phyloP scores from a whole-genome alignment of 768 basidiomycete genomes.

The Suillus plorans region DNA sequence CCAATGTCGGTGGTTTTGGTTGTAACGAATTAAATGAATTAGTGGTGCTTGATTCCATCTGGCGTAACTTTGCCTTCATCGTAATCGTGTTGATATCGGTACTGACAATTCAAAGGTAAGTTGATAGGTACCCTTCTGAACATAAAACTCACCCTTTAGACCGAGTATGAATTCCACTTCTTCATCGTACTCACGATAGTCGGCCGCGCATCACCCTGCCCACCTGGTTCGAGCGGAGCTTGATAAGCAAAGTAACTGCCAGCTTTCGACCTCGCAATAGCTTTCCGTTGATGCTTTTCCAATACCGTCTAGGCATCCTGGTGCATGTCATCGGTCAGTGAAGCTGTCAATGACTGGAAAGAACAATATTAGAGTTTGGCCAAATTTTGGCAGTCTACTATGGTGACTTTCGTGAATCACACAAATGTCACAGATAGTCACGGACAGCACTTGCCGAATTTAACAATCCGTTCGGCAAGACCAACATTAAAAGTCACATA shows the following conservation, averaged over 20 bases:
- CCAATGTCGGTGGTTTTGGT: slow-evolving; percentile 15
- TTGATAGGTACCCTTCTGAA: slow-evolving; percentile 1
- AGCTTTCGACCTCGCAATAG: slow-evolving; percentile 84
- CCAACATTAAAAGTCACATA: too few relatives aligned
- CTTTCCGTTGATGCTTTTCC: slow-evolving; percentile 68
- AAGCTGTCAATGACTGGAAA: background rate
- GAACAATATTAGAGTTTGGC: background rate
- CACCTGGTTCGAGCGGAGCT: slow-evolving; percentile 50
- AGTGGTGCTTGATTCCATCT: slow-evolving; percentile 52
- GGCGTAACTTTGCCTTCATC: slow-evolving; percentile 92
- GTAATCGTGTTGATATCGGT: slow-evolving; percentile 88
- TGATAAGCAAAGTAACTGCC: slow-evolving; percentile 91
- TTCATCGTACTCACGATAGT: slow-evolving; percentile 86
- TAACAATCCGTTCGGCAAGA: too few relatives aligned
- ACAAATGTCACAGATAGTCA: too few relatives aligned
- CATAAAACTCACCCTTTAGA: slow-evolving; percentile 38
- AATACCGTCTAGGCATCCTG: slow-evolving; percentile 88
- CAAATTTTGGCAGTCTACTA: too few relatives aligned
- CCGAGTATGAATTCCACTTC: slow-evolving; percentile 56
- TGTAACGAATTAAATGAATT: slow-evolving; percentile 19
- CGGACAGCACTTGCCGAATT: too few relatives aligned
- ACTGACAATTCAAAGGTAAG: slow-evolving; percentile 37
- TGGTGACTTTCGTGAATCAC: too few relatives aligned
- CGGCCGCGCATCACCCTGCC: slow-evolving; percentile 57
- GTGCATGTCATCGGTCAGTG: slow-evolving; percentile 10